phyloP scores from a whole-genome alignment of 2,329 filamentous ascomycete genomes.

The Pseudovirgaria hyperparasitica region DNA sequence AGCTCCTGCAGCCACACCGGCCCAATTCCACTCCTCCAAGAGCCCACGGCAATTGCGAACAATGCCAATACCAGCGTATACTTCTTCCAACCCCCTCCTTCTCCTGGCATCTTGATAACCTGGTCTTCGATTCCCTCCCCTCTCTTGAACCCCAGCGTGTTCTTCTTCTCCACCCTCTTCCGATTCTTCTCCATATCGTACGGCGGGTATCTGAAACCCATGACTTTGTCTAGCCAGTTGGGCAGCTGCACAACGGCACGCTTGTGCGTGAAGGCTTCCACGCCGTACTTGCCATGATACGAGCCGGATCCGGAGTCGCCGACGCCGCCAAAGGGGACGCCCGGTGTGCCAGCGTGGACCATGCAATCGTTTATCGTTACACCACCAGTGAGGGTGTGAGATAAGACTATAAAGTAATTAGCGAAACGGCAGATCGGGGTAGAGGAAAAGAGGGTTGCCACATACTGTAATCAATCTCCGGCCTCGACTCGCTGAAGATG shows the following conservation, averaged over 20 bases:
- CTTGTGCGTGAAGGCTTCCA: conserved; percentile 26
- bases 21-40: too few species aligned
- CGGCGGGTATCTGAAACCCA: conserved; percentile 12
- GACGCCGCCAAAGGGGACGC: conserved; percentile 37
- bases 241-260: conserved; percentile 14
- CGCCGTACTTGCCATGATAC: conserved; percentile 38
- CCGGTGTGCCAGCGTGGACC: conserved; percentile 30
- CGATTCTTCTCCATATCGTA: conserved; percentile 4
- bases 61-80: too few species aligned
- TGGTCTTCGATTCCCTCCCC: conserved; percentile 8
- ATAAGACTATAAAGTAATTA: conserved; percentile 10
- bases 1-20: too few species aligned
- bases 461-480: conserved; percentile 20
- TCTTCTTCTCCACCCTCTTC: conserved; percentile 2
- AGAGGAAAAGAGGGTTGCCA: background rate
- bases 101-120: too few species aligned
- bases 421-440: background rate
- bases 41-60: too few species aligned
- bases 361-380: conserved; percentile 39
- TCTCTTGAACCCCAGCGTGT: conserved; percentile 4
- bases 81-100: too few species aligned
- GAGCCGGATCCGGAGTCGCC: conserved; percentile 36
- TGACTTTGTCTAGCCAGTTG: conserved; percentile 5
- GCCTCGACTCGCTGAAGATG: conserved; percentile 24
- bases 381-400: conserved; percentile 34